Evolutionary conservation across 108 stramenopile species (phyloP), one percentile per base, ranked within the genome.

Genomic region (Fragilaria radians): DNA sequence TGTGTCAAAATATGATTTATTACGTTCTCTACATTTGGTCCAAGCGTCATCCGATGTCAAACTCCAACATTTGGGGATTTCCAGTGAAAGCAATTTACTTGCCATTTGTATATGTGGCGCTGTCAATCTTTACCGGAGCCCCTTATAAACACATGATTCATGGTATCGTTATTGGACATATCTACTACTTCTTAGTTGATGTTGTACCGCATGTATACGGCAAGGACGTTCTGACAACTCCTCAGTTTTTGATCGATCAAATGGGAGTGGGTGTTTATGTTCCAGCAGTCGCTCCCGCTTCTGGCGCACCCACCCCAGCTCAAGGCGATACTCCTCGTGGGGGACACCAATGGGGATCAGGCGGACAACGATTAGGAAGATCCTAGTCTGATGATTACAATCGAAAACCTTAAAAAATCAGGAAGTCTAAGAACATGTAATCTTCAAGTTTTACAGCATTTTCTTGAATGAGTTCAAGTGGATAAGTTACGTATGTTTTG

Each of bases 121-220:
- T 95, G 45, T 85, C 74, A 27, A 66, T 95, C 5, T 63, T 86
- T 32, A 85, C 85, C 74, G 94, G 94, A 34, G 65, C 67, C 22
- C 34, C 76, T 7, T 85, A 73, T 34, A 48, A 70, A 33, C 80
- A 83, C 63, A 32, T 85, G 45, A 49, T 89, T 25, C 85, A 87
- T 56, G 94, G 94, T 23, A 71, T 92, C 17, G 81, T 56, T 3
- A 34, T 74, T 19, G 95, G 95, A 5, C 95, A 95, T 67, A 42
- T 91, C 24, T 95, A 82, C 61, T 95, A 89, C 75, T 95, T 93
- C 70, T 68, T 87, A 62, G 88, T 81, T 26, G 91, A 93, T 54
- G 94, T 95, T 1, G 71, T 88, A 2, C 94, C 94, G 5, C 59
- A 67, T 11, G 86, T 89, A 7, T 86, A 95, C 52, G 88, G 88